phyloP scores from a whole-genome alignment of 345 rosid species.

The Camelina neglecta region DNA sequence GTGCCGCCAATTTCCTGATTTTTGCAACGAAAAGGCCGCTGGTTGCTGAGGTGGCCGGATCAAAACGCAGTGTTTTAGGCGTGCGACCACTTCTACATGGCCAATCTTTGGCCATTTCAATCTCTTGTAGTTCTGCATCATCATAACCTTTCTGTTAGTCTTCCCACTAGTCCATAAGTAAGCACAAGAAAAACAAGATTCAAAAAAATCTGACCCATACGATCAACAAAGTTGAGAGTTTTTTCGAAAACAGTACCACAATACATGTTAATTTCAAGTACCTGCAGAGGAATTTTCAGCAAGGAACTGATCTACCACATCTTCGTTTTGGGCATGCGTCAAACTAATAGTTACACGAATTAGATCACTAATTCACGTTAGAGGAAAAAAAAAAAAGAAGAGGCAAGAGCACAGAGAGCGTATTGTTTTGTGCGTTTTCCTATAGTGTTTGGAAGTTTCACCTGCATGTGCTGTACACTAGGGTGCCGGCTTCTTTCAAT shows the following conservation, averaged over 20 bases:
- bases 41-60: slow-evolving; percentile 81
- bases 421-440: slow-evolving; percentile 1
- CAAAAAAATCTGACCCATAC: slow-evolving; percentile 6
- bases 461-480: slow-evolving; percentile 98
- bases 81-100: slow-evolving; percentile 79
- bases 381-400: neutral
- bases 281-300: slow-evolving; percentile 74
- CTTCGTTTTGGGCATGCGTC: slow-evolving; percentile 93
- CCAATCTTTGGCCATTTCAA: slow-evolving; percentile 72
- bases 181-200: neutral
- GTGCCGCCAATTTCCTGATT: slow-evolving; percentile 55
- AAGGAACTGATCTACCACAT: slow-evolving; percentile 74
- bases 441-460: slow-evolving; percentile 26
- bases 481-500: slow-evolving; percentile 78
- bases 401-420: slow-evolving; percentile 2
- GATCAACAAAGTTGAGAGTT: neutral
- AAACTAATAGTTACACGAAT: slow-evolving; percentile 54
- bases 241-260: neutral
- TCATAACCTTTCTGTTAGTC: slow-evolving; percentile 26
- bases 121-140: slow-evolving; percentile 68
- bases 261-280: slow-evolving; percentile 23
- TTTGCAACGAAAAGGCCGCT: slow-evolving; percentile 93
- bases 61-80: slow-evolving; percentile 81
- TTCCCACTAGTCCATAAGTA: slow-evolving; percentile 1
- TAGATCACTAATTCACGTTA: slow-evolving; percentile 10